Percentiles rank a stretch among this genome's conserved stretches.
Evolutionary conservation across 2,329 filamentous ascomycete genomes (phyloP).

Genomic region (Pleomassaria siparia): DNA sequence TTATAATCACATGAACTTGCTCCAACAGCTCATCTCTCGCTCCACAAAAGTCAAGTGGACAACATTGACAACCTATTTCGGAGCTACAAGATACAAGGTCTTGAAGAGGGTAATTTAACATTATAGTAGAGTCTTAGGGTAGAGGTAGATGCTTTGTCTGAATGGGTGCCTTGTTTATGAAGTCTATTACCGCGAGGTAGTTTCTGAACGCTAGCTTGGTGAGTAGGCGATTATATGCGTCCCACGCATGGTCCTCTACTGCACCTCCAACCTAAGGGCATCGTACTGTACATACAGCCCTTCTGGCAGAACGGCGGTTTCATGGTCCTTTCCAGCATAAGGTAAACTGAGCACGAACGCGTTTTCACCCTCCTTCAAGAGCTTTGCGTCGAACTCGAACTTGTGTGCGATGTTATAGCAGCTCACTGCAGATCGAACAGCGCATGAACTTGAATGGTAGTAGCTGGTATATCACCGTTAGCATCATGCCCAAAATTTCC

Average conservation of each 20-base stretch:
- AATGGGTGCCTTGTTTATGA: too few relatives aligned
- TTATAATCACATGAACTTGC: too few relatives aligned
- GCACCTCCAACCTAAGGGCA: conserved; percentile 61
- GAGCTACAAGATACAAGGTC: too few relatives aligned
- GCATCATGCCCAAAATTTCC: background rate
- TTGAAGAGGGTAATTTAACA: too few relatives aligned
- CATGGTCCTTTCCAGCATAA: conserved; percentile 60
- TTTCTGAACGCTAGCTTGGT: too few relatives aligned
- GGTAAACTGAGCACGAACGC: conserved; percentile 61
- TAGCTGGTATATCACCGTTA: conserved; percentile 39
- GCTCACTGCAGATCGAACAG: conserved; percentile 59
- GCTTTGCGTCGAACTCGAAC: conserved; percentile 53
- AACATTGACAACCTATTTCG: too few relatives aligned
- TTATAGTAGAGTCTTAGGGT: too few relatives aligned
- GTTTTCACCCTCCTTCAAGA: conserved; percentile 56
- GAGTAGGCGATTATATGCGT: too few relatives aligned
- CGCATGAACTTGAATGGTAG: conserved; percentile 61
- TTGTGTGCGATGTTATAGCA: conserved; percentile 65
- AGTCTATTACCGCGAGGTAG: too few relatives aligned
- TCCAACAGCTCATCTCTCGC: too few relatives aligned
- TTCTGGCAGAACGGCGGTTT: conserved; percentile 58
- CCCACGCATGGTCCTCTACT: conserved; percentile 26
- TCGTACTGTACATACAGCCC: conserved; percentile 67
- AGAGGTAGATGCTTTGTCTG: too few relatives aligned
- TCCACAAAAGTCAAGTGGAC: too few relatives aligned